Evolutionary conservation across 192 early-diverging fungal genomes (phyloP).

Genomic region (Phlyctochytrium bullatum): DNA sequence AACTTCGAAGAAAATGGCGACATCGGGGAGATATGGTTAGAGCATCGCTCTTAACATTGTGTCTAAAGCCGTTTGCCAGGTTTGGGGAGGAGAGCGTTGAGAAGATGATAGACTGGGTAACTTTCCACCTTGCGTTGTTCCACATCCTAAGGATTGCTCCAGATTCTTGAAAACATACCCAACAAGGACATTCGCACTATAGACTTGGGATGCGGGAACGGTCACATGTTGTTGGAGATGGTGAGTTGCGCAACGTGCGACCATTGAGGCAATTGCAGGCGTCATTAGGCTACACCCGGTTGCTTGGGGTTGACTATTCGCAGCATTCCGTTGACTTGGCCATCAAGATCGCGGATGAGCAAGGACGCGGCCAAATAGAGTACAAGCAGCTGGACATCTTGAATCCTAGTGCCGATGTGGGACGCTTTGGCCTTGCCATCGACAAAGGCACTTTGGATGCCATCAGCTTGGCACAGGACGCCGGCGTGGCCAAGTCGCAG

Average conservation of each 20-base stretch:
- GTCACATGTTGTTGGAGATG: constrained; percentile 79
- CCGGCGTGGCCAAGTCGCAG: constrained; percentile 4
- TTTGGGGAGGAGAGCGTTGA: constrained; percentile 81
- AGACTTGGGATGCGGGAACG: constrained; percentile 93
- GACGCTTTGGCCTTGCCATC: constrained; percentile 52
- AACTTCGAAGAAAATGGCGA: constrained; percentile 84
- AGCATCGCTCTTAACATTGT: not conserved
- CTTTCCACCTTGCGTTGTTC: constrained; percentile 12
- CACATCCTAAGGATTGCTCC: not conserved
- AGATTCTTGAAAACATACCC: constrained; percentile 29
- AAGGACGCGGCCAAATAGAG: constrained; percentile 20
- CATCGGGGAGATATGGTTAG: constrained; percentile 86
- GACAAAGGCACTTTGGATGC: constrained; percentile 97
- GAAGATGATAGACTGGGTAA: constrained; percentile 88
- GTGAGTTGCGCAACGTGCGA: constrained; percentile 1
- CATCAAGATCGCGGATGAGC: constrained; percentile 49
- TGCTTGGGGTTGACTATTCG: constrained; percentile 87
- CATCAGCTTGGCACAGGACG: constrained; percentile 65
- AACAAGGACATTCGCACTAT: constrained; percentile 50
- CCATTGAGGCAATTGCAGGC: constrained; percentile 4
- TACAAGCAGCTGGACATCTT: constrained; percentile 43
- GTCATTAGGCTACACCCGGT: constrained; percentile 63
- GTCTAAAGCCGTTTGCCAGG: constrained; percentile 28
- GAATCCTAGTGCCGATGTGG: constrained; percentile 10
- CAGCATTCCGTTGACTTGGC: constrained; percentile 72